Conservation (phyloP, 257 asterid genomes). For the Handroanthus guayacan region DNA sequence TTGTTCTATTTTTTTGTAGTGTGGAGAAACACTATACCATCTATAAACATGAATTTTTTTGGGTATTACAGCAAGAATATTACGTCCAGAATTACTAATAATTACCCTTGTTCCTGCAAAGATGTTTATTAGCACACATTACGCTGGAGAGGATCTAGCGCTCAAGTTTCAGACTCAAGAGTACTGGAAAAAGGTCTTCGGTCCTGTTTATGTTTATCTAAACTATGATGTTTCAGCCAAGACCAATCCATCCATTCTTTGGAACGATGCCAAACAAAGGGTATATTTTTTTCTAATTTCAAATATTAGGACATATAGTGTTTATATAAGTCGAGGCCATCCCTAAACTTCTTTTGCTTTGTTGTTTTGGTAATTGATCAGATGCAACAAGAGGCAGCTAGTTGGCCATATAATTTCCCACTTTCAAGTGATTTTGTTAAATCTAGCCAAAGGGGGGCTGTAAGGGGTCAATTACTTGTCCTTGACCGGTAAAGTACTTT, state of each 20-base stretch:
- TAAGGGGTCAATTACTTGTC: constrained; percentile 60
- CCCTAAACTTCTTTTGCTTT: neutral
- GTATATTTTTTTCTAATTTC: constrained; percentile 33
- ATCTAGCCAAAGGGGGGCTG: constrained; percentile 56
- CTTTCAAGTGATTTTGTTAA: constrained; percentile 53
- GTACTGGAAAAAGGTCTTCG: constrained; percentile 75
- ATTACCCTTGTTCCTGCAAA: constrained; percentile 20
- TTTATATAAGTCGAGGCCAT: too few relatives aligned
- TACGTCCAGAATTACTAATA: neutral
- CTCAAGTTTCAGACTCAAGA: constrained; percentile 50
- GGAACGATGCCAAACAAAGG: constrained; percentile 65
- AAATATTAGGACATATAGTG: too few relatives aligned
- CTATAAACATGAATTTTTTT: too few relatives aligned
- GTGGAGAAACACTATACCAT: too few relatives aligned
- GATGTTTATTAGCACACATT: constrained; percentile 75
- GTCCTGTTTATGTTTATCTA: constrained; percentile 63
- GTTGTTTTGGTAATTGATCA: constrained; percentile 23
- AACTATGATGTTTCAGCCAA: constrained; percentile 49
- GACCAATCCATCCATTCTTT: constrained; percentile 53
- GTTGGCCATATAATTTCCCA: constrained; percentile 76
- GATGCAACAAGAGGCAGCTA: constrained; percentile 59
- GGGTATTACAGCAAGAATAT: neutral
- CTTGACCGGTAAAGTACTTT: constrained; percentile 48
- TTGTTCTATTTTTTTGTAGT: too few relatives aligned
- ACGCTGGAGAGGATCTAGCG: constrained; percentile 60